Evolutionary conservation across 768 basidiomycete genomes (phyloP).

Genomic region (Flagelloscypha sp.): DNA sequence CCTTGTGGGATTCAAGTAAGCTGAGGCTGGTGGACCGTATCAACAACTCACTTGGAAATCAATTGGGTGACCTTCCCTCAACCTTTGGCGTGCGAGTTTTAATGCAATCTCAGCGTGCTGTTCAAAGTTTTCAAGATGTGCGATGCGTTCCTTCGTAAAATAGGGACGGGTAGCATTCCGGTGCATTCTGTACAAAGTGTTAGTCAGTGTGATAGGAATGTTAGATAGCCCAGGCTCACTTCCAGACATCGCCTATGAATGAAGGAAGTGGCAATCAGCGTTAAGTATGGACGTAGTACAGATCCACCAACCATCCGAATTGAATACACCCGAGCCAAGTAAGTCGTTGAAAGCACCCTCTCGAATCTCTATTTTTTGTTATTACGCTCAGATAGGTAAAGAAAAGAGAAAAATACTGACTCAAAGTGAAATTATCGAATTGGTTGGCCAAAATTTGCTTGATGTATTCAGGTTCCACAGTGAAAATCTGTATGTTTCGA

Average conservation of each 20-base stretch:
- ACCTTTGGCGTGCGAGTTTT: slow-evolving; percentile 21
- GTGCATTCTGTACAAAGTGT: slow-evolving; percentile 24
- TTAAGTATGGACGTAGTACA: neutral
- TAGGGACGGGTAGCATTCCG: slow-evolving; percentile 35
- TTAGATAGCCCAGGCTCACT: slow-evolving; percentile 15
- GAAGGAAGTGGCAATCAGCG: neutral
- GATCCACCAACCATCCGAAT: slow-evolving; percentile 28
- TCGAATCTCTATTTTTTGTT: neutral
- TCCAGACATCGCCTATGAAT: slow-evolving; percentile 28
- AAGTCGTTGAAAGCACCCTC: slow-evolving; percentile 10
- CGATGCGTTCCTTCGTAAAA: slow-evolving; percentile 30
- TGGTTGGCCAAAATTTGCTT: slow-evolving; percentile 12
- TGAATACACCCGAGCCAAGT: slow-evolving; percentile 31
- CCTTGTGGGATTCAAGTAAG: slow-evolving; percentile 15
- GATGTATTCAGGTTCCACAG: slow-evolving; percentile 38
- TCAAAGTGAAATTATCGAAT: slow-evolving; percentile 4
- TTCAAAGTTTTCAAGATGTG: slow-evolving; percentile 33
- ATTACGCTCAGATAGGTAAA: no score
- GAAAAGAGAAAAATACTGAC: neutral
- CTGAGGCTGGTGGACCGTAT: neutral
- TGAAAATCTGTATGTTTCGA: no score
- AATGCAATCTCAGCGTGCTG: slow-evolving; percentile 25
- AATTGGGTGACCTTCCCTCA: slow-evolving; percentile 28
- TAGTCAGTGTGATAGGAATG: neutral
- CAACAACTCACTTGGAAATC: slow-evolving; percentile 34